A percentile compares a stretch with the other conserved stretches of the same genome.
Conservation (phyloP, 2,329 filamentous ascomycete species). For the Claviceps capensis region DNA sequence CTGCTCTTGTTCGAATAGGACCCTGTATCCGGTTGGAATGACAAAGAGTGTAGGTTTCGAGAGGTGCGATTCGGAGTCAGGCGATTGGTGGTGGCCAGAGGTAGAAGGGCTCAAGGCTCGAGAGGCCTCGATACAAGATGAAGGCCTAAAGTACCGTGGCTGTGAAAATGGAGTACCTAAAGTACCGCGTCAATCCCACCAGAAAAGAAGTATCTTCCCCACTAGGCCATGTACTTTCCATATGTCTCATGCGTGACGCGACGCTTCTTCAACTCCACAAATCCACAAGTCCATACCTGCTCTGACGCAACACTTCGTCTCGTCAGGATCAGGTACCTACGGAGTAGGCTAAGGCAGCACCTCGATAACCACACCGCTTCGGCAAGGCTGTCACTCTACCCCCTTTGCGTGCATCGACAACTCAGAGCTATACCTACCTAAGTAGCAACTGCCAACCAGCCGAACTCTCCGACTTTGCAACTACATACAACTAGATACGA, state of each 20-base stretch:
- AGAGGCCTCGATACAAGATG: background rate
- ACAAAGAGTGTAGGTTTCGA: background rate
- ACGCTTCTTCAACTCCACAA: slow-evolving; percentile 1
- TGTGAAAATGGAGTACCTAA: background rate
- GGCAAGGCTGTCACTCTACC: background rate
- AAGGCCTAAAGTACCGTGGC: background rate
- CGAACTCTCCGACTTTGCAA: background rate
- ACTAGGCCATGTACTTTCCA: background rate
- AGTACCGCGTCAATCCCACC: background rate
- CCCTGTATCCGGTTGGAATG: background rate
- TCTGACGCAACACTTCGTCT: slow-evolving; percentile 3
- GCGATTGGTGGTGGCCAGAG: background rate
- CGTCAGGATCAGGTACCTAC: background rate
- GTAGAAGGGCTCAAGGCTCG: too few species aligned
- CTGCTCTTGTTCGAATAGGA: background rate
- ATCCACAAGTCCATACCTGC: background rate
- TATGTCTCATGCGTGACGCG: too few species aligned
- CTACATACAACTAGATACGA: background rate
- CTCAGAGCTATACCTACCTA: background rate
- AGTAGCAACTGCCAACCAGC: background rate
- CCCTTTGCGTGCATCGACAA: background rate
- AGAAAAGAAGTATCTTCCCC: background rate
- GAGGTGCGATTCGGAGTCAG: background rate
- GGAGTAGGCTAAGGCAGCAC: background rate
- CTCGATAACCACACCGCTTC: background rate